Conservation (phyloP, 495 filamentous ascomycete species). For the Hyaloscypha finlandica region DNA sequence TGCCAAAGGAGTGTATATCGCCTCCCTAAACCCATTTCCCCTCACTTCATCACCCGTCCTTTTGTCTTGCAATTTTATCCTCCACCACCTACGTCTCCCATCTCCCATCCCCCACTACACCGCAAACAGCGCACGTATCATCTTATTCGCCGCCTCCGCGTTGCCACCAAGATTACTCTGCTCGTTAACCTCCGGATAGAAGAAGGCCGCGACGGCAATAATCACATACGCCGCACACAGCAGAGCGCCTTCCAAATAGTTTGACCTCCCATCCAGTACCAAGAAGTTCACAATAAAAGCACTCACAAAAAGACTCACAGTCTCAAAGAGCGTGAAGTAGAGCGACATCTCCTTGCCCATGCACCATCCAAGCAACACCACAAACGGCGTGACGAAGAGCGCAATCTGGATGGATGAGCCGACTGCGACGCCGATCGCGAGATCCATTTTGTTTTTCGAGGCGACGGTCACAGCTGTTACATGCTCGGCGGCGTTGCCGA, state of each 20-base stretch:
- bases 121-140: neutral
- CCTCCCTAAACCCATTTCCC: neutral
- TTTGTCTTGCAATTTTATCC: neutral
- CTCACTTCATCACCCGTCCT: neutral
- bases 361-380: conserved; percentile 88
- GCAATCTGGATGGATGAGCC: conserved; percentile 89
- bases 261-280: conserved; percentile 82
- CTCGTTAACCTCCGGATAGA: conserved; percentile 56
- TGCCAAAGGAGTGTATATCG: neutral
- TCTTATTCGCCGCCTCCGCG: conserved; percentile 25
- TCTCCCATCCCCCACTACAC: neutral
- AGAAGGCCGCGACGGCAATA: conserved; percentile 67
- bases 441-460: conserved; percentile 94
- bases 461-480: conserved; percentile 88
- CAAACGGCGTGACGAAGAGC: conserved; percentile 84
- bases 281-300: conserved; percentile 90
- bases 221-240: conserved; percentile 83
- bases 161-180: conserved; percentile 43
- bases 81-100: neutral
- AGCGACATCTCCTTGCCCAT: conserved; percentile 81
- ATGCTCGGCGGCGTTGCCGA: conserved; percentile 92
- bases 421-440: conserved; percentile 87
- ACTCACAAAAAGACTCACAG: conserved; percentile 80
- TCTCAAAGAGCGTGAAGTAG: conserved; percentile 93
- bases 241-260: conserved; percentile 85